Percentiles rank a stretch among this genome's conserved stretches.
Conservation (phyloP, 352 stramenopile species). For the Phytophthora sp. region DNA sequence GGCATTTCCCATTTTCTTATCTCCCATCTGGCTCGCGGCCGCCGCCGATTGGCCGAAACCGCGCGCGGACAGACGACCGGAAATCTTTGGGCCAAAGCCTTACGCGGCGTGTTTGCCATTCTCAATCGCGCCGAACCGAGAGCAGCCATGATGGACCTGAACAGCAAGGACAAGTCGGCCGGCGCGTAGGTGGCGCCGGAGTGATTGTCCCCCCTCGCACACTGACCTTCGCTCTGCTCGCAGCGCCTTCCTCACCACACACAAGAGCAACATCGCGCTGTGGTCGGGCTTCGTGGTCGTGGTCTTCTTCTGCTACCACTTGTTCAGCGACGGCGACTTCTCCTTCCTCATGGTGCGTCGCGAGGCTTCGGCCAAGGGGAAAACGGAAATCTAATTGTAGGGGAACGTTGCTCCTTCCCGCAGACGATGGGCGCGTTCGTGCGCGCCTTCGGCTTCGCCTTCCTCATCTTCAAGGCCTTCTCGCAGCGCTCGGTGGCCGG, state of each 20-base stretch:
- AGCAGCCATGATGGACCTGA: conserved; percentile 49
- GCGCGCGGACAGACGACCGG: conserved; percentile 19
- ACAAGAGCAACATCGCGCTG: conserved; percentile 96
- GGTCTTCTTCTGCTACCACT: conserved; percentile 96
- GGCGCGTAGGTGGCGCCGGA: conserved; percentile 51
- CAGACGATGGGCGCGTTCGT: conserved; percentile 92
- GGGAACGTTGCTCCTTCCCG: too few relatives aligned
- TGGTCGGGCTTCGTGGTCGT: conserved; percentile 96
- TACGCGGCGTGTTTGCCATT: conserved; percentile 18
- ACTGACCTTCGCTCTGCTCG: neutral
- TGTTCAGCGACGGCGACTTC: conserved; percentile 98
- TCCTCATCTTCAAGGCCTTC: conserved; percentile 96
- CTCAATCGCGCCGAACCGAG: conserved; percentile 19
- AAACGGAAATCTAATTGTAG: too few relatives aligned
- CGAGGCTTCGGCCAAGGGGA: too few relatives aligned
- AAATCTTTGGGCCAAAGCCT: conserved; percentile 22
- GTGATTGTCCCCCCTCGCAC: neutral
- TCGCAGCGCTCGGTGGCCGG: conserved; percentile 91
- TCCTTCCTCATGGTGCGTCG: conserved; percentile 98
- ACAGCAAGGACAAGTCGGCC: conserved; percentile 60
- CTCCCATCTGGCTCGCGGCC: neutral
- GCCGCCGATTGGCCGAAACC: conserved; percentile 1
- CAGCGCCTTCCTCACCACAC: conserved; percentile 76
- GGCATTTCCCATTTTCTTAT: too few relatives aligned
- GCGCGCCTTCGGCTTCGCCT: conserved; percentile 90